These are phyloP conservation scores for Trichoderma koningiopsis DNA, from an alignment of 2,329 filamentous ascomycete species.

Conservation along the genomic window DNA sequence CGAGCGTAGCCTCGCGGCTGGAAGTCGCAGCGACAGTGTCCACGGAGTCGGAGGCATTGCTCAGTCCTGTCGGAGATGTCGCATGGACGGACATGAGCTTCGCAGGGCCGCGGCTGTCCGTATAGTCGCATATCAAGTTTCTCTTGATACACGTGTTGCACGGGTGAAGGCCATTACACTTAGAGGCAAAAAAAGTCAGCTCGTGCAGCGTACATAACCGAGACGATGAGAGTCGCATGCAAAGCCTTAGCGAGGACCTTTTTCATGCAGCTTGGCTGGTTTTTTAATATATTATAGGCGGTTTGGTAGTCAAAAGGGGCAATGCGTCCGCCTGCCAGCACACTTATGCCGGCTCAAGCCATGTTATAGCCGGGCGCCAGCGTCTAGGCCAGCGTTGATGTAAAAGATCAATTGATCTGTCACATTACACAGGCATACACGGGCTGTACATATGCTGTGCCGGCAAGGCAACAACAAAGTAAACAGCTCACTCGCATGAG, in stretches of 20 bases:
- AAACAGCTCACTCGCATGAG: slow-evolving; percentile 4
- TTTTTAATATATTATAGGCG: neutral
- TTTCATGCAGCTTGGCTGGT: slow-evolving; percentile 16
- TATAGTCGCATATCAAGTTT: slow-evolving; percentile 31
- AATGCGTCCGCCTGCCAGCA: slow-evolving; percentile 24
- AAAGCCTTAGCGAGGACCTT: slow-evolving; percentile 8
- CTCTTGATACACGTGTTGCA: slow-evolving; percentile 33
- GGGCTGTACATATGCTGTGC: slow-evolving; percentile 16
- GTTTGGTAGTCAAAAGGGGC: slow-evolving; percentile 16
- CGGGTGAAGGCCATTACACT: slow-evolving; percentile 33
- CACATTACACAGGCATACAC: slow-evolving; percentile 25
- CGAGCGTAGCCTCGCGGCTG: slow-evolving; percentile 8
- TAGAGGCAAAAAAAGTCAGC: slow-evolving; percentile 13
- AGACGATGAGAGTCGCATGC: slow-evolving; percentile 17
- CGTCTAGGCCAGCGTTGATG: neutral
- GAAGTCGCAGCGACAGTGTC: slow-evolving; percentile 9
- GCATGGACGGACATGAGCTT: slow-evolving; percentile 16
- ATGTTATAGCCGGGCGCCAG: slow-evolving; percentile 17
- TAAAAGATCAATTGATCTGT: slow-evolving; percentile 25
- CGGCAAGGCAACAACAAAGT: slow-evolving; percentile 4
- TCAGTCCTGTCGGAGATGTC: slow-evolving; percentile 5
- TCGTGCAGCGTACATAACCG: slow-evolving; percentile 21
- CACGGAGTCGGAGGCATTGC: slow-evolving; percentile 12
- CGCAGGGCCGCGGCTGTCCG: slow-evolving; percentile 19
- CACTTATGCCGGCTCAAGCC: slow-evolving; percentile 23